Percentiles rank a stretch among this genome's conserved stretches.
Evolutionary conservation across 2,329 filamentous ascomycete species (phyloP).

Genomic region (Aureobasidium musti): DNA sequence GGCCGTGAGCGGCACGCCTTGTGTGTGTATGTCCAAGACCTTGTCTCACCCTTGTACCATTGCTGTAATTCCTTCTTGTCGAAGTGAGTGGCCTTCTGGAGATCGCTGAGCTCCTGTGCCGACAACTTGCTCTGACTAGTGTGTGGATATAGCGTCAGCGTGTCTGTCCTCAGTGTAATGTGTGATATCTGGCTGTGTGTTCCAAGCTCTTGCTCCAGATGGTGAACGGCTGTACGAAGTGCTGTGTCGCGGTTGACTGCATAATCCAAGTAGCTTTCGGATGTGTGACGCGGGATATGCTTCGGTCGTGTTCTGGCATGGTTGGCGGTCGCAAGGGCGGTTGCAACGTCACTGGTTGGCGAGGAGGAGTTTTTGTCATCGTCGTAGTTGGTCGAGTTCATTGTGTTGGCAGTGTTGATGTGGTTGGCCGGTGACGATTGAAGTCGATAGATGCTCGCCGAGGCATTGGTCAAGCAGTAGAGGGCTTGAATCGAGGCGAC

Average conservation of each 20-base stretch:
- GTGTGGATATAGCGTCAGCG: slow-evolving; percentile 39
- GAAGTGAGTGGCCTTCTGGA: slow-evolving; percentile 96
- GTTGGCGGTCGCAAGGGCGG: slow-evolving; percentile 33
- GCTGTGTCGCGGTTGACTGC: slow-evolving; percentile 40
- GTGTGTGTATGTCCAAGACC: background rate
- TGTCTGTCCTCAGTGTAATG: slow-evolving; percentile 36
- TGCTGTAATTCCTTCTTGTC: slow-evolving; percentile 99
- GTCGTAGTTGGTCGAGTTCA: slow-evolving; percentile 12
- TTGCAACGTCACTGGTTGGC: background rate
- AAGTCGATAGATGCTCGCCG: background rate
- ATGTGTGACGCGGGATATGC: slow-evolving; percentile 40
- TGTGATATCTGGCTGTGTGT: slow-evolving; percentile 37
- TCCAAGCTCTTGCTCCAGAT: slow-evolving; percentile 39
- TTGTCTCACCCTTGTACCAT: slow-evolving; percentile 91
- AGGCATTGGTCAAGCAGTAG: background rate
- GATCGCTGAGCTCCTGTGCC: slow-evolving; percentile 89
- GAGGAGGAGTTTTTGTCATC: background rate
- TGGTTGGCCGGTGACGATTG: background rate
- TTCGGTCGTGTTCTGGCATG: slow-evolving; percentile 41
- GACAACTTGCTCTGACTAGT: slow-evolving; percentile 96
- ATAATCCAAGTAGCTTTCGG: slow-evolving; percentile 39
- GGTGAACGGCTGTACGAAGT: slow-evolving; percentile 39
- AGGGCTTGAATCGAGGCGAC: background rate
- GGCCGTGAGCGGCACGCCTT: slow-evolving; percentile 32
- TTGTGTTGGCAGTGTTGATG: slow-evolving; percentile 1